Percentiles rank a stretch among this genome's conserved stretches.
phyloP scores from a whole-genome alignment of 306 rosid species.

The Canavalia gladiata region DNA sequence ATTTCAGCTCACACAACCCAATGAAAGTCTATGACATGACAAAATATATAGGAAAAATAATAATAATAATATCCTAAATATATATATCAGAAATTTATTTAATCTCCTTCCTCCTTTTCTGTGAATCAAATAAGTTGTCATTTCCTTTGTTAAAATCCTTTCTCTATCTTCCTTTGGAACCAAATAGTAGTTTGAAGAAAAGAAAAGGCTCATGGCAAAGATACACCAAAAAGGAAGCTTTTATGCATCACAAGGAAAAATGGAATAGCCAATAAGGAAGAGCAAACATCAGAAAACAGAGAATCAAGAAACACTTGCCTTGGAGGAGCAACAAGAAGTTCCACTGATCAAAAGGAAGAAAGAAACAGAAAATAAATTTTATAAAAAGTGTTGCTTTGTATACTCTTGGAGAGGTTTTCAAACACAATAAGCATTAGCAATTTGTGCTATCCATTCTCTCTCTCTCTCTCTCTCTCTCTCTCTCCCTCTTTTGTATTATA shows the following conservation, averaged over 20 bases:
- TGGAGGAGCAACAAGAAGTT: conserved; percentile 44
- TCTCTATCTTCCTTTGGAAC: too few species aligned
- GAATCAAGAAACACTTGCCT: conserved; percentile 52
- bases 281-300: conserved; percentile 32
- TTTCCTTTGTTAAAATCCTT: too few species aligned
- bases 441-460: neutral
- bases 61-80: neutral
- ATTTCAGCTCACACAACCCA: conserved; percentile 30
- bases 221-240: neutral
- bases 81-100: too few species aligned
- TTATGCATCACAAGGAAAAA: conserved; percentile 16
- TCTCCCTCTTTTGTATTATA: neutral
- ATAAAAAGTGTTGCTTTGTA: conserved; percentile 20
- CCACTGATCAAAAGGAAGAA: conserved; percentile 49
- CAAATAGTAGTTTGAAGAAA: neutral
- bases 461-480: too few species aligned
- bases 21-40: neutral
- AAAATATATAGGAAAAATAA: conserved; percentile 1
- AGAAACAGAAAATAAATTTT: conserved; percentile 15
- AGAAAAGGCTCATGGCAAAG: neutral
- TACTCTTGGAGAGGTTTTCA: conserved; percentile 31
- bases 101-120: too few species aligned
- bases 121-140: too few species aligned
- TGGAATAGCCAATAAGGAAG: conserved; percentile 14
- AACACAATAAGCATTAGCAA: conserved; percentile 55